Evolutionary conservation across 169 alveolate genomes (phyloP), one percentile per base, ranked within the genome.

Genomic region (Cystoisospora suis): DNA sequence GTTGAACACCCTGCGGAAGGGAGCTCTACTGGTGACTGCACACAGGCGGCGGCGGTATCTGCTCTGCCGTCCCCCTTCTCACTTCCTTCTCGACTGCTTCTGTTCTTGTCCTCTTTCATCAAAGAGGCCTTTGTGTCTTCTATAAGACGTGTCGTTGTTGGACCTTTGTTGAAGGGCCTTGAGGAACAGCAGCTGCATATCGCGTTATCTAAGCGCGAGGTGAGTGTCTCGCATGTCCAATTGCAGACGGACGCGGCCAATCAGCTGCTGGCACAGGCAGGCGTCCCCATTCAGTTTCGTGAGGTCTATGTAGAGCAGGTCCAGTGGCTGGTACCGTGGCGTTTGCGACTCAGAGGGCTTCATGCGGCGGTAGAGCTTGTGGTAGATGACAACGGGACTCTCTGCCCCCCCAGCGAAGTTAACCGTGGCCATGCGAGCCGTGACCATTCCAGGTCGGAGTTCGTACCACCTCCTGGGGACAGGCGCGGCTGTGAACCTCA

Each of bases 321-420:
- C 45, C 83, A 72, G 83, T 72, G 83, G 83, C 56, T 72, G 34
- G 83, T 72, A 6, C 83, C 83, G 53, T 72, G 83, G 83, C 83
- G 53, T 27, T 38, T 72, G 83, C 83, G 83, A 40, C 58, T 72
- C 38, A 72, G 42, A 56, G 83, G 83, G 3, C 42, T 72, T 29
- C 83, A 72, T 32, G 83, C 27, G 1, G 83, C 83, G 58, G 20
- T 72, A 9, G 83, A 72, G 83, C 32, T 72, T 46, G 58, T 72
- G 23, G 23, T 53, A 27, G 36, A 46, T 17, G 23, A n/a, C 38
- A 44, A 65, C n/a, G 36, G n/a, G 6, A n/a, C 23, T 20, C 53
- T 3, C 58, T 27, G 3, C 56, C 29, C 29, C 6, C 47, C 38
- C 36, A 0, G 32, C 38, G n/a, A n/a, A n/a, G n/a, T n/a, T n/a